phyloP scores from a whole-genome alignment of 163 green algal genomes.

The Scenedesmus sp. region DNA sequence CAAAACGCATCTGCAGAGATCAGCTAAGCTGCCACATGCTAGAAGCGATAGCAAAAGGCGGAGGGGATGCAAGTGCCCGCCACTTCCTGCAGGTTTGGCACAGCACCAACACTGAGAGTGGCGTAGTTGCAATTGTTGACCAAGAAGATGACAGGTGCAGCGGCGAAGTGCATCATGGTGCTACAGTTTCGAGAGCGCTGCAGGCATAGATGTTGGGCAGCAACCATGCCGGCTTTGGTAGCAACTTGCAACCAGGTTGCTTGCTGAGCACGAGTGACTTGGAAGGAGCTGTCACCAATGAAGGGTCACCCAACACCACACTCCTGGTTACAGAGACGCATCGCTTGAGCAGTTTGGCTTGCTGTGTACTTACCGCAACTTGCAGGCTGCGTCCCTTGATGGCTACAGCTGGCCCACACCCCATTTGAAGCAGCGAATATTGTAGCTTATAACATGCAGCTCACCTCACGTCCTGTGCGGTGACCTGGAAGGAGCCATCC shows the following conservation, averaged over 20 bases:
- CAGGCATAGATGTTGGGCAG: not conserved
- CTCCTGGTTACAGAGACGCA: too few relatives aligned
- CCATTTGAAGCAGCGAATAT: not conserved
- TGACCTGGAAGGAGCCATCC: slow-evolving; percentile 87
- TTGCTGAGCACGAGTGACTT: too few relatives aligned
- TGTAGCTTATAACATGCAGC: not conserved
- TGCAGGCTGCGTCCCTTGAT: too few relatives aligned
- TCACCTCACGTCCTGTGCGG: slow-evolving; percentile 53
- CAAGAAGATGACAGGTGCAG: slow-evolving; percentile 87
- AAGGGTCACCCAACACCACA: too few relatives aligned
- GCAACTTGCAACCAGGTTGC: too few relatives aligned
- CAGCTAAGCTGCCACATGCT: not conserved
- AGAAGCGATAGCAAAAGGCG: not conserved
- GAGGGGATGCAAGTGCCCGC: too few relatives aligned
- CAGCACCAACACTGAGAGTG: not conserved
- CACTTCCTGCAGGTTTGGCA: too few relatives aligned
- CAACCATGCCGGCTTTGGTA: too few relatives aligned
- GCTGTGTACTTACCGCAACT: too few relatives aligned
- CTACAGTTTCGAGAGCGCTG: slow-evolving; percentile 32
- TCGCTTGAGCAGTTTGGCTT: too few relatives aligned
- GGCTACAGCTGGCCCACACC: too few relatives aligned
- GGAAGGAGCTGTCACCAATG: too few relatives aligned
- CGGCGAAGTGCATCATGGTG: slow-evolving; percentile 81
- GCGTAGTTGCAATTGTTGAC: slow-evolving; percentile 89
- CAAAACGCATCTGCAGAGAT: not conserved